phyloP scores from a whole-genome alignment of 1,284 basidiomycete genomes.

The Volvariella volvacea region DNA sequence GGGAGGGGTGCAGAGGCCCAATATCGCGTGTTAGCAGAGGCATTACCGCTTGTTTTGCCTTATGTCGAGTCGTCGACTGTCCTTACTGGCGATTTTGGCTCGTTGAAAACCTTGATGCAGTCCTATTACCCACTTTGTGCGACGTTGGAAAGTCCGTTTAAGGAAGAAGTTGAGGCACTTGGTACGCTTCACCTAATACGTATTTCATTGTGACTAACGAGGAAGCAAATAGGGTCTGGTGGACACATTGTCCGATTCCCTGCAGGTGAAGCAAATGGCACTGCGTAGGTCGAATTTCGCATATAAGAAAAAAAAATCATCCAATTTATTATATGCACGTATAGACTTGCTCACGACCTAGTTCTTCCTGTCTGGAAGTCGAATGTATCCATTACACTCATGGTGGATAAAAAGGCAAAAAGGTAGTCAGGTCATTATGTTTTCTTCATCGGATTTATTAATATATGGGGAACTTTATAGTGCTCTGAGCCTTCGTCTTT shows the following conservation, averaged over 20 bases:
- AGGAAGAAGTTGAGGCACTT: slow-evolving; percentile 37
- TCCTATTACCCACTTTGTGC: slow-evolving; percentile 74
- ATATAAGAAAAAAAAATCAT: not conserved
- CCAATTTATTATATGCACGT: slow-evolving; percentile 6
- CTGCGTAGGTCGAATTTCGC: slow-evolving; percentile 37
- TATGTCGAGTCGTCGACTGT: slow-evolving; percentile 67
- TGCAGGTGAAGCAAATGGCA: slow-evolving; percentile 44
- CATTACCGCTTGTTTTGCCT: slow-evolving; percentile 76
- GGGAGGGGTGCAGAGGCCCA: slow-evolving; percentile 49
- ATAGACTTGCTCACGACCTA: slow-evolving; percentile 71
- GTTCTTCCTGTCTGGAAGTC: slow-evolving; percentile 90
- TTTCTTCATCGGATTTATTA: not conserved
- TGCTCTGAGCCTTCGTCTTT: slow-evolving; percentile 76
- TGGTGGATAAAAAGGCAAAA: slow-evolving; percentile 95
- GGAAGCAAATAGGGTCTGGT: slow-evolving; percentile 32
- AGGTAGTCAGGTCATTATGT: slow-evolving; percentile 39
- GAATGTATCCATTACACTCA: slow-evolving; percentile 75
- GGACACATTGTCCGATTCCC: slow-evolving; percentile 70
- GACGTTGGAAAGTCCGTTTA: slow-evolving; percentile 58
- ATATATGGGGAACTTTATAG: slow-evolving; percentile 24
- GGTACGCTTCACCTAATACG: slow-evolving; percentile 29
- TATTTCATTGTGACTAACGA: not conserved
- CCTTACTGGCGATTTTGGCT: slow-evolving; percentile 49
- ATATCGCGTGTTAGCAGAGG: slow-evolving; percentile 82
- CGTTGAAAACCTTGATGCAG: slow-evolving; percentile 64